Conservation (phyloP, 371 early-diverging fungal species). For the Lichtheimia hyalospora region DNA sequence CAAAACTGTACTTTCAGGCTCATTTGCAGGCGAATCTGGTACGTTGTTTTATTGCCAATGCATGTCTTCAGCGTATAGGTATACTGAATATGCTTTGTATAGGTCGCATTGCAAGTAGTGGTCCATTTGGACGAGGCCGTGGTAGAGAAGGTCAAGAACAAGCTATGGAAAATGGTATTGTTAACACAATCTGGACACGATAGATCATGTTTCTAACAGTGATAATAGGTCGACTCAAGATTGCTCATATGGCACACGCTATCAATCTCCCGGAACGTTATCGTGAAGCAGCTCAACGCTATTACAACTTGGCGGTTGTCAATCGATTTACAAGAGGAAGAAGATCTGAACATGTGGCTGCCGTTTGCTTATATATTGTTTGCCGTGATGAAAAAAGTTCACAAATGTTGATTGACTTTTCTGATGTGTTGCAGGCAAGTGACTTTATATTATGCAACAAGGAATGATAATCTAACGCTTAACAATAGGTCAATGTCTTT, state of each 20-base stretch:
- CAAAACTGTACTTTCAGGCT: slow-evolving; percentile 83
- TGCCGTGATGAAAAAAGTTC: slow-evolving; percentile 90
- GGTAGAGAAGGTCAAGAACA: slow-evolving; percentile 69
- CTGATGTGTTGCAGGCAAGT: slow-evolving; percentile 79
- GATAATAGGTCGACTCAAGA: slow-evolving; percentile 52
- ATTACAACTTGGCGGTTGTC: slow-evolving; percentile 91
- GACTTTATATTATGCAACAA: neutral
- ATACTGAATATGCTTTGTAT: neutral
- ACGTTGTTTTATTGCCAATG: neutral
- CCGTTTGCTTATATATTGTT: slow-evolving; percentile 97
- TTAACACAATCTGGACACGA: neutral
- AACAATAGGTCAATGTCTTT: slow-evolving; percentile 82
- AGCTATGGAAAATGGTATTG: slow-evolving; percentile 61
- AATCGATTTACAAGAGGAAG: slow-evolving; percentile 95
- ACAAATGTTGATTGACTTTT: slow-evolving; percentile 98
- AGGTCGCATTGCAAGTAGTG: slow-evolving; percentile 60
- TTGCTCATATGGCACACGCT: slow-evolving; percentile 68
- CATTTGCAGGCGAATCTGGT: slow-evolving; percentile 60
- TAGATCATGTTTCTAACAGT: neutral
- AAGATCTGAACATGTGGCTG: slow-evolving; percentile 80
- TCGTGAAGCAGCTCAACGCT: slow-evolving; percentile 88
- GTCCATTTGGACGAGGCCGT: slow-evolving; percentile 54
- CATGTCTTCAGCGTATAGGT: neutral
- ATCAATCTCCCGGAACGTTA: slow-evolving; percentile 75
- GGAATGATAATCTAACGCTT: no score